These are phyloP conservation scores for Penicillium sumatraense DNA, from an alignment of 2,329 filamentous ascomycete genomes.

Conservation along the genomic window DNA sequence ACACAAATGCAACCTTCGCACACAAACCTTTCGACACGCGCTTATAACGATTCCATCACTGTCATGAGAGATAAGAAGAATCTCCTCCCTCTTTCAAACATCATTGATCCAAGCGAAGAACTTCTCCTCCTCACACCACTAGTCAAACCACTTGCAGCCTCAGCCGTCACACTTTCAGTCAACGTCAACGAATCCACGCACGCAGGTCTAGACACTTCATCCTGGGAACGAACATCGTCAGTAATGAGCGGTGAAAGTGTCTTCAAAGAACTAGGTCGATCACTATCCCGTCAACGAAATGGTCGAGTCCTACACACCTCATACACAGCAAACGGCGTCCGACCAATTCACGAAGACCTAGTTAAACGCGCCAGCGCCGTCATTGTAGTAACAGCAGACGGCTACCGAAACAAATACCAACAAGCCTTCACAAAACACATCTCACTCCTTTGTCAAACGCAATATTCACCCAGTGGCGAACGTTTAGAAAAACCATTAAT, in stretches of 20 bases:
- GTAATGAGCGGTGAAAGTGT: conserved; percentile 93
- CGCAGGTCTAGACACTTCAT: conserved; percentile 58
- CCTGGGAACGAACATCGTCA: conserved; percentile 62
- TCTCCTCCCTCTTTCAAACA: conserved; percentile 78
- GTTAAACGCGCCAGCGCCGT: conserved; percentile 87
- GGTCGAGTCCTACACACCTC: conserved; percentile 91
- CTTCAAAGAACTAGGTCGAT: conserved; percentile 85
- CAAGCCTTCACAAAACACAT: conserved; percentile 95
- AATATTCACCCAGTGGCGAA: conserved; percentile 44
- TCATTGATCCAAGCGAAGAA: conserved; percentile 83
- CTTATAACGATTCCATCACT: conserved; percentile 91
- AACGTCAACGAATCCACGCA: conserved; percentile 57
- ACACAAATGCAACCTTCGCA: conserved; percentile 83
- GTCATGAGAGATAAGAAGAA: conserved; percentile 89
- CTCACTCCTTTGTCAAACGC: conserved; percentile 78
- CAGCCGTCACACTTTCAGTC: conserved; percentile 73
- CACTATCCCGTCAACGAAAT: conserved; percentile 81
- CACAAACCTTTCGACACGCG: conserved; percentile 76
- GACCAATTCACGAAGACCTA: conserved; percentile 90
- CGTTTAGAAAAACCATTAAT: conserved; percentile 77
- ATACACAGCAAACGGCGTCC: conserved; percentile 89
- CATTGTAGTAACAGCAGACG: conserved; percentile 89
- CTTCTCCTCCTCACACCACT: conserved; percentile 86
- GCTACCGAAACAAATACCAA: conserved; percentile 91
- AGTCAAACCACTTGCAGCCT: conserved; percentile 90